phyloP scores from a whole-genome alignment of 257 asterid species.

The Fraxinus excelsior region DNA sequence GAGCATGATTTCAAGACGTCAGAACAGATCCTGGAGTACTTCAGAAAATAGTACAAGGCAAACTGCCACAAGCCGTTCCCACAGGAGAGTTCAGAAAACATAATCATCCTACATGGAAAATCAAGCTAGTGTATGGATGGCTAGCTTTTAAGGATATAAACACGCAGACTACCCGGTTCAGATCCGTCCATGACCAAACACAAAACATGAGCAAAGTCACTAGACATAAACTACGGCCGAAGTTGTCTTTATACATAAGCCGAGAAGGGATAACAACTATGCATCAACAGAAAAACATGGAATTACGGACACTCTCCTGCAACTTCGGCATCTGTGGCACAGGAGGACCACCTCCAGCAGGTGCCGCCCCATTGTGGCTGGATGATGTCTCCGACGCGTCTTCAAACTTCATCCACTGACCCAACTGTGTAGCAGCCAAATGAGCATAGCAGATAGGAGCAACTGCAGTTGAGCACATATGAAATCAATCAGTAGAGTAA shows the following conservation, averaged over 20 bases:
- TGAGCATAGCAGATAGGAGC: constrained; percentile 95
- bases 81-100: background rate
- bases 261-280: background rate
- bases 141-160: background rate
- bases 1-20: background rate
- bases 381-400: constrained; percentile 88
- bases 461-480: constrained; percentile 44
- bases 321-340: constrained; percentile 77
- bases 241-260: background rate
- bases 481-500: background rate
- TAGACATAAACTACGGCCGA: constrained; percentile 18
- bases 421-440: constrained; percentile 88
- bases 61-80: background rate
- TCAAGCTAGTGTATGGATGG: background rate
- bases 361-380: constrained; percentile 60
- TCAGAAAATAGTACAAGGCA: background rate
- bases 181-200: background rate
- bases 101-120: background rate
- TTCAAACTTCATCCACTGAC: constrained; percentile 92
- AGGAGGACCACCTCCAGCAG: constrained; percentile 65
- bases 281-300: constrained; percentile 78
- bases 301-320: constrained; percentile 63
- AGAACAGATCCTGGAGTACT: background rate
- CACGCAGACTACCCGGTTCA: background rate
- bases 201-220: background rate